Base-by-base conservation (phyloP, 495 filamentous ascomycete species). In the Amniculicola lignicola region DNA sequence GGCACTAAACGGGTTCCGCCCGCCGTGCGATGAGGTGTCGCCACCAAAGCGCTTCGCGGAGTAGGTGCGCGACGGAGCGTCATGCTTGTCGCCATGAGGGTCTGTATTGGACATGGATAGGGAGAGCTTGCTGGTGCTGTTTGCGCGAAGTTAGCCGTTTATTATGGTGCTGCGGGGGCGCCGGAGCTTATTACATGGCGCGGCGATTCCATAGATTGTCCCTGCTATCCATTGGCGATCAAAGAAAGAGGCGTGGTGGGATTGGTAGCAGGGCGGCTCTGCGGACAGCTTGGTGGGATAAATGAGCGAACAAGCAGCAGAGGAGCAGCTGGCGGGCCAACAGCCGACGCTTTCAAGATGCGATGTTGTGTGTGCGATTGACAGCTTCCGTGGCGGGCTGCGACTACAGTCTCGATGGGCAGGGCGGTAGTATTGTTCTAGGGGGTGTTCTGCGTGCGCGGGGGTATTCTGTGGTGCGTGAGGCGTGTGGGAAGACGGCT, bases 131-230 rank as follows among this genome's bases (percentile, higher is more conserved):
- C 82, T 88, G 70, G 82, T 78, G 78, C 86, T 91, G 68, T 38
- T 53, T 24, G 60, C 54, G 55, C n/a, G 9, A 33, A n/a, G 7
- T n/a, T 33, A 9, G 29, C n/a, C 29, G n/a, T 33, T 33, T 9
- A 15, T 47, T 67, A 15, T 24, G 40, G 24, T 35, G 61, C n/a
- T 29, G 39, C 15, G 45, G 35, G 58, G 52, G 10, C 25, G 6
- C 16, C 12, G 24, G 10, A 23, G 39, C 47, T 16, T 23, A 86
- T 75, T 81, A 95, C 89, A 91, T 94, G 69, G 87, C 83, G 72
- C 90, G 87, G 70, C 90, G 87, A 78, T 85, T 89, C 90, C 90
- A 96, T 81, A 95, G 72, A 64, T 79, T 81, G 71, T 79, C 80
- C 68, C 82, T 82, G 74, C 83, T 86, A 66, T 58, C 59, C 58